phyloP scores from a whole-genome alignment of 2,329 filamentous ascomycete genomes.

The Penicillium sp. region DNA sequence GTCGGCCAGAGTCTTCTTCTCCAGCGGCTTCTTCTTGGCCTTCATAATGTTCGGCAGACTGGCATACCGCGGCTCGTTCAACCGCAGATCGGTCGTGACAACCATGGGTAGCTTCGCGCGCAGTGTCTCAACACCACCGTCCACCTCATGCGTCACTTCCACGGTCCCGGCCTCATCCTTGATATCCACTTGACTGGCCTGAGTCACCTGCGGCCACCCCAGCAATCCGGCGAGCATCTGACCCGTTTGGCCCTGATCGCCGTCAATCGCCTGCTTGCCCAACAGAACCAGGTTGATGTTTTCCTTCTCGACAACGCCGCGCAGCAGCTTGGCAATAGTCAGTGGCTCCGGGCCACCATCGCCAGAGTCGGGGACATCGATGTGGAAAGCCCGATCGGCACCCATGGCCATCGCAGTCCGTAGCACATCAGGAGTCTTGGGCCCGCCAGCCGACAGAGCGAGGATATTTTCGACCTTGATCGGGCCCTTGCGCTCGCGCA shows the following conservation, averaged over 20 bases:
- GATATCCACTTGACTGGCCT: slow-evolving; percentile 79
- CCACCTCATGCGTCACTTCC: slow-evolving; percentile 82
- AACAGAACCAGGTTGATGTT: slow-evolving; percentile 86
- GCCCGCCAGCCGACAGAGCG: slow-evolving; percentile 77
- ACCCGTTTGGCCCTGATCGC: slow-evolving; percentile 90
- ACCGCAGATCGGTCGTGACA: slow-evolving; percentile 85
- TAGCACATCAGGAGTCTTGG: slow-evolving; percentile 81
- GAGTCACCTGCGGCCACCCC: slow-evolving; percentile 90
- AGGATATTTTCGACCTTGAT: slow-evolving; percentile 84
- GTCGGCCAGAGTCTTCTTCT: slow-evolving; percentile 82
- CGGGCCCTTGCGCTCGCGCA: slow-evolving; percentile 79
- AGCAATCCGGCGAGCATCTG: slow-evolving; percentile 94
- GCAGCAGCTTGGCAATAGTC: slow-evolving; percentile 83
- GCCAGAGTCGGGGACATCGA: slow-evolving; percentile 69
- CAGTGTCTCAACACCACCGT: slow-evolving; percentile 89
- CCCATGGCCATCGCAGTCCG: slow-evolving; percentile 99
- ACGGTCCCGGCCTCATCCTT: slow-evolving; percentile 61
- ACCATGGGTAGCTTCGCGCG: slow-evolving; percentile 81
- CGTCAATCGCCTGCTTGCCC: slow-evolving; percentile 97
- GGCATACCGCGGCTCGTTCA: slow-evolving; percentile 94
- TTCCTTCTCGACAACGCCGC: slow-evolving; percentile 72
- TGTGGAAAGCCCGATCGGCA: slow-evolving; percentile 83
- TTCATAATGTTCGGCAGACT: slow-evolving; percentile 99
- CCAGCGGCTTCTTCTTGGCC: slow-evolving; percentile 98
- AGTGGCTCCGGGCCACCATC: slow-evolving; percentile 70